Base-by-base conservation (phyloP, 805 yeast species). In the Candida nonsorbophila region DNA sequence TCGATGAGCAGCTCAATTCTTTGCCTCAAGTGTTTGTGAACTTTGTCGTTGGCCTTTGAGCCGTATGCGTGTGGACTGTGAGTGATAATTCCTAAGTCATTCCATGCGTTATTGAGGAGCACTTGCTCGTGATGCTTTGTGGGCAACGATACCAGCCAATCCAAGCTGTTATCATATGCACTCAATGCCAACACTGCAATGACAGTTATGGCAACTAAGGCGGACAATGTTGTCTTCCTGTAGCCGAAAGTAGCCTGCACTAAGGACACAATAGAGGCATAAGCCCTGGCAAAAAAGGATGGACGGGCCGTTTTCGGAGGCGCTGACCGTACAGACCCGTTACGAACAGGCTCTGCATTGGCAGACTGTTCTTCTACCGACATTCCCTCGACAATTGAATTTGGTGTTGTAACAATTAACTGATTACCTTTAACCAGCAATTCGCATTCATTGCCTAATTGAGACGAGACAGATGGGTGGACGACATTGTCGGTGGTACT, bases 11-110 rank as follows among this genome's bases (percentile, higher is more conserved):
- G 34, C 7, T 45, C 40, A 3, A 73, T 69, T 37, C 77, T 62
- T 4, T 51, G 37, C 27, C 58, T 53, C 23, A 88, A 51, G 45
- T 78, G 83, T 40, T 77, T 79, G 51, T 82, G 90, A 9, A 87
- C 86, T 17, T 62, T 63, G 51, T 81, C 90, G 54, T 85, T 87
- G 9, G 79, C 84, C 34, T 63, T 74, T 0, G 95, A 79, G 14
- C 77, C 74, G 53, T 82, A 88, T 1, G 96, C 86, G 55, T 88
- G 97, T 30, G 76, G 77, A 16, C 66, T 49, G 18, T 57, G 45
- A 0, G 92, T 81, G 7, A 88, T 78, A 3, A 56, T 50, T 49
- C 86, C 94, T 27, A 88, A 62, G 44, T 80, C 84, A 2, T 55
- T 37, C 96, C 96, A 88, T 10, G 64, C 33, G 3, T 83, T 65